Percentiles rank a stretch among this genome's conserved stretches.
phyloP scores from a whole-genome alignment of 2,329 filamentous ascomycete species.

The Pseudocercospora cruenta region DNA sequence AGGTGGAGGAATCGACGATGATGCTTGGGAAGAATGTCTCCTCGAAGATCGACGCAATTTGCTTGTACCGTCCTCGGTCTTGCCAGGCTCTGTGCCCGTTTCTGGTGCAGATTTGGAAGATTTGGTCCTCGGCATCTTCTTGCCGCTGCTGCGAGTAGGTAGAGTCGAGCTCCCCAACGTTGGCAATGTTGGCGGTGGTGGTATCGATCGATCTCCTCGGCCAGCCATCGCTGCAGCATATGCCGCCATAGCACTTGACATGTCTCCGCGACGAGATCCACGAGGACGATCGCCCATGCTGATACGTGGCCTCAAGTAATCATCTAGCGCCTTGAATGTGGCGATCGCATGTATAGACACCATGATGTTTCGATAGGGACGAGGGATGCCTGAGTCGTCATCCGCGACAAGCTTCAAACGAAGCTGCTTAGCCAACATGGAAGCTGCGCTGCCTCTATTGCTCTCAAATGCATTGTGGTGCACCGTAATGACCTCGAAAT shows the following conservation, averaged over 20 bases:
- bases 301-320: conserved; percentile 91
- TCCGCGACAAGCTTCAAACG: conserved; percentile 86
- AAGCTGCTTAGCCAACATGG: conserved; percentile 96
- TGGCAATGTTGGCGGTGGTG: conserved; percentile 40
- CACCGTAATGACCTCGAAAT: conserved; percentile 96
- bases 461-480: conserved; percentile 90
- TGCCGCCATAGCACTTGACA: conserved; percentile 72
- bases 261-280: conserved; percentile 62
- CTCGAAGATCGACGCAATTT: conserved; percentile 40
- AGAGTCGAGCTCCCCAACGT: conserved; percentile 36
- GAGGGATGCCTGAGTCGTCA: conserved; percentile 86
- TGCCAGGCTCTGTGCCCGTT: conserved; percentile 23
- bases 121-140: conserved; percentile 31
- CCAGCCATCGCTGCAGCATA: conserved; percentile 74
- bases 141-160: conserved; percentile 31
- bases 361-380: conserved; percentile 89
- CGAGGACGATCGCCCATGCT: conserved; percentile 73
- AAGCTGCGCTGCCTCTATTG: conserved; percentile 85
- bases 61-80: conserved; percentile 28
- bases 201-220: conserved; percentile 44
- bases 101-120: conserved; percentile 30
- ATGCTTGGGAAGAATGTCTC: conserved; percentile 35
- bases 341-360: conserved; percentile 98
- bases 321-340: conserved; percentile 94
- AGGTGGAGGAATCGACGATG: conserved; percentile 23